Percentiles rank a stretch among this genome's conserved stretches.
These are phyloP conservation scores for Achaetomium macrosporum DNA, from an alignment of 2,329 filamentous ascomycete genomes.

Conservation along the genomic window DNA sequence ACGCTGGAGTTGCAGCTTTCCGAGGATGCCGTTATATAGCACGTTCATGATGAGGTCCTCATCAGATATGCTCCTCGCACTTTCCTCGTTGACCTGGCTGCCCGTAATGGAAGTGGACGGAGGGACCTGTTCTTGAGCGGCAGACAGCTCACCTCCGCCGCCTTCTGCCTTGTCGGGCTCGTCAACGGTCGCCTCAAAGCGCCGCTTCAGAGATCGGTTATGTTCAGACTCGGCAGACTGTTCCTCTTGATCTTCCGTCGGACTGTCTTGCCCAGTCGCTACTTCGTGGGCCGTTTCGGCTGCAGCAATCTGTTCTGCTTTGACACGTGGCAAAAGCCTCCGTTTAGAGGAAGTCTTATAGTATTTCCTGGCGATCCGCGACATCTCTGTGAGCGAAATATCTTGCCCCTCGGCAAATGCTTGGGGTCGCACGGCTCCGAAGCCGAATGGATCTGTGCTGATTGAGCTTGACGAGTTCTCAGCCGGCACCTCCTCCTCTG, in stretches of 20 bases:
- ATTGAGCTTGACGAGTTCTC: background rate
- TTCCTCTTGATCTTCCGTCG: background rate
- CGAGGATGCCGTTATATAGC: slow-evolving; percentile 19
- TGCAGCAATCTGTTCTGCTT: slow-evolving; percentile 4
- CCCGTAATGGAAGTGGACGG: background rate
- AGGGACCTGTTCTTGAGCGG: slow-evolving; percentile 8
- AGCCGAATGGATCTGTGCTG: slow-evolving; percentile 13
- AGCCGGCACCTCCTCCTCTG: background rate
- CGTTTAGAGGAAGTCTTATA: slow-evolving; percentile 13
- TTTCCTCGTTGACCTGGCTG: background rate
- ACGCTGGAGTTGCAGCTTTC: slow-evolving; percentile 20
- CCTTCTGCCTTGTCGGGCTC: background rate
- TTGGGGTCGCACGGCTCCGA: slow-evolving; percentile 19
- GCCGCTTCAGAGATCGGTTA: background rate
- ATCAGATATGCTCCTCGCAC: background rate
- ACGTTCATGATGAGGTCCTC: slow-evolving; percentile 15
- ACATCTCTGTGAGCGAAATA: slow-evolving; percentile 20
- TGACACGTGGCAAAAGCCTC: slow-evolving; percentile 14
- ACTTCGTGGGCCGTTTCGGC: slow-evolving; percentile 1
- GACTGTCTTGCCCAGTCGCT: background rate
- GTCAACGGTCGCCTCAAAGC: background rate
- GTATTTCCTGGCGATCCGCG: slow-evolving; percentile 14
- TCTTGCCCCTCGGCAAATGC: slow-evolving; percentile 8
- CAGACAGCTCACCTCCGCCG: background rate
- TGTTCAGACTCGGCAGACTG: background rate